Conservation (phyloP, 805 yeast species). For the Kodamaea leandrae region DNA sequence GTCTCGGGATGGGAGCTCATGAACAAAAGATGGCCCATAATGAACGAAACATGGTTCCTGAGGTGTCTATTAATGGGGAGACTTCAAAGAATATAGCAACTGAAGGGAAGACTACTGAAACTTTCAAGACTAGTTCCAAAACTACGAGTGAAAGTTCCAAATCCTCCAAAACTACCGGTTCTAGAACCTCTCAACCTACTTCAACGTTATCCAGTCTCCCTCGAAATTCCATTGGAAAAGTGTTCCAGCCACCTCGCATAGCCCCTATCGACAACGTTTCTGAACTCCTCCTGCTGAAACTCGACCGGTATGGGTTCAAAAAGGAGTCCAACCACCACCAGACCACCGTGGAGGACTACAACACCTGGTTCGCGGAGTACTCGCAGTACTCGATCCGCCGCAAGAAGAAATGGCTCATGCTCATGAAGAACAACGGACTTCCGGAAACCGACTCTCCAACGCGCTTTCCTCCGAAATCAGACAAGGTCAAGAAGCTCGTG, state of each 20-base stretch:
- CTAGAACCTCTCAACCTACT: conserved; percentile 1
- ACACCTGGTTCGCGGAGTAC: conserved; percentile 74
- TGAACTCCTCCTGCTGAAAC: conserved; percentile 3
- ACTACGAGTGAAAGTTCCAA: too few relatives aligned
- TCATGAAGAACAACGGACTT: conserved; percentile 70
- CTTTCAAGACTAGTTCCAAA: too few relatives aligned
- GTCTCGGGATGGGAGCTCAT: too few relatives aligned
- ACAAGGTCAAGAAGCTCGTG: conserved; percentile 73
- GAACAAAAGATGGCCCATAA: too few relatives aligned
- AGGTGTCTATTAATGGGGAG: too few relatives aligned
- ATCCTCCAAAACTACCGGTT: not conserved
- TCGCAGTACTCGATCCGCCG: conserved; percentile 60
- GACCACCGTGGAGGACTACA: conserved; percentile 55
- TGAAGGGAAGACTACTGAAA: too few relatives aligned
- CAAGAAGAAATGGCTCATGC: conserved; percentile 70
- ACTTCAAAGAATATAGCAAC: too few relatives aligned
- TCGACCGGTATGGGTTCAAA: conserved; percentile 85
- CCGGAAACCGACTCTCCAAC: conserved; percentile 44
- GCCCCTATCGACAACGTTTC: not conserved
- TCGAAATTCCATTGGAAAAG: not conserved
- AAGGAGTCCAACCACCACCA: conserved; percentile 51
- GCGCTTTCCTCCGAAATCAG: conserved; percentile 75
- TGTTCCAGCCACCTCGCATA: not conserved
- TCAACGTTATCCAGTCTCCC: not conserved
- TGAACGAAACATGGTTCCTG: too few relatives aligned